These are phyloP conservation scores for Fusarium torulosum DNA, from an alignment of 2,329 filamentous ascomycete species.

Conservation along the genomic window DNA sequence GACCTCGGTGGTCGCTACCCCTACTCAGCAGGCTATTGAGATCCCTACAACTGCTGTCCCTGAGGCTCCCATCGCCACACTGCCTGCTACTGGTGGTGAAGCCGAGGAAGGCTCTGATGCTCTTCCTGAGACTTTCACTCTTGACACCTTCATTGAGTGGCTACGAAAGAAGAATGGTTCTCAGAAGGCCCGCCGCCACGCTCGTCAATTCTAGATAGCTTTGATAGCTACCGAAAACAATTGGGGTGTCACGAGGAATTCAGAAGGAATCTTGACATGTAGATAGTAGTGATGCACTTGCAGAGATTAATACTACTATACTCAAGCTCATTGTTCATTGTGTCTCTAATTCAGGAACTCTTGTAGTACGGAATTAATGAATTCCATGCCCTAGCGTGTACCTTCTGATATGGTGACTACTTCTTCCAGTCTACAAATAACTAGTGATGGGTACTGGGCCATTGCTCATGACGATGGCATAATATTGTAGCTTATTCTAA, in stretches of 20 bases:
- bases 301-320: not conserved
- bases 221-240: not conserved
- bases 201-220: constrained; percentile 35
- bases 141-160: constrained; percentile 44
- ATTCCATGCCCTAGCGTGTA: not conserved
- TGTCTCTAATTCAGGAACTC: too few species aligned
- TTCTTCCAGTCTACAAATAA: too few species aligned
- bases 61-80: not conserved
- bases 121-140: constrained; percentile 44
- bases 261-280: not conserved
- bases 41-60: not conserved
- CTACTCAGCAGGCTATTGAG: constrained; percentile 4
- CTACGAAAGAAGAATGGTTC: constrained; percentile 23
- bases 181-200: constrained; percentile 40
- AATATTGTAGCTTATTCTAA: too few species aligned
- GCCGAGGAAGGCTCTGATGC: constrained; percentile 7
- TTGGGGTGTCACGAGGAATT: not conserved
- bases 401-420: too few species aligned
- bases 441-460: too few species aligned
- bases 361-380: too few species aligned
- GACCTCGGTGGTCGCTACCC: constrained; percentile 20
- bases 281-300: constrained; percentile 14
- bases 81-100: not conserved
- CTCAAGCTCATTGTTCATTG: too few species aligned
- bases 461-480: too few species aligned